Evolutionary conservation across 192 early-diverging fungal species (phyloP).

Genomic region (Linnemannia hyalina): DNA sequence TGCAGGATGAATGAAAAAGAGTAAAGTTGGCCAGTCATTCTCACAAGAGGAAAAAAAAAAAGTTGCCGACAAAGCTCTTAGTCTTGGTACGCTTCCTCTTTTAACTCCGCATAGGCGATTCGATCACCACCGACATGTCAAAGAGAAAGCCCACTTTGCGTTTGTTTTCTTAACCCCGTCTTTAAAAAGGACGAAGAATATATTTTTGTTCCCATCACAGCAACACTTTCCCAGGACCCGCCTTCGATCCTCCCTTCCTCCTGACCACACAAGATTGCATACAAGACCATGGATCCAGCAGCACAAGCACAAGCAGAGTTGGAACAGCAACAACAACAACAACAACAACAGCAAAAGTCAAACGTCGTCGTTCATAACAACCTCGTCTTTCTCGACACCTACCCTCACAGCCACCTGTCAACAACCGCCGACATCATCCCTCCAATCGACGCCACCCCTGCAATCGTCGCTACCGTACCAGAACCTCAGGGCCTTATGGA

Average conservation of each 20-base stretch:
- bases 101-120: no score
- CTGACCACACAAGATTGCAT: background rate
- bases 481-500: background rate
- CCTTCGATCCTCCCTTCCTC: background rate
- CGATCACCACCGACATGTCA: no score
- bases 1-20: no score
- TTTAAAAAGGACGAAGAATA: no score
- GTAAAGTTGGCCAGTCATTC: no score
- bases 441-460: background rate
- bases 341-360: background rate
- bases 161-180: no score
- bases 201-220: no score
- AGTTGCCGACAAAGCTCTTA: no score
- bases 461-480: background rate
- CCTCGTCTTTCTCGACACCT: background rate
- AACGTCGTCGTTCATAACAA: background rate
- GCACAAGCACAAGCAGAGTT: background rate
- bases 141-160: no score
- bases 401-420: background rate
- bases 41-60: no score
- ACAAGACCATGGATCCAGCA: background rate
- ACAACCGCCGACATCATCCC: background rate
- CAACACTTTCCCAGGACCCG: no score
- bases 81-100: no score
- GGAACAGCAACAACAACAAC: background rate